Evolutionary conservation across 441 rosid genomes (phyloP).

Genomic region (Cnidoscolus chayamansa): DNA sequence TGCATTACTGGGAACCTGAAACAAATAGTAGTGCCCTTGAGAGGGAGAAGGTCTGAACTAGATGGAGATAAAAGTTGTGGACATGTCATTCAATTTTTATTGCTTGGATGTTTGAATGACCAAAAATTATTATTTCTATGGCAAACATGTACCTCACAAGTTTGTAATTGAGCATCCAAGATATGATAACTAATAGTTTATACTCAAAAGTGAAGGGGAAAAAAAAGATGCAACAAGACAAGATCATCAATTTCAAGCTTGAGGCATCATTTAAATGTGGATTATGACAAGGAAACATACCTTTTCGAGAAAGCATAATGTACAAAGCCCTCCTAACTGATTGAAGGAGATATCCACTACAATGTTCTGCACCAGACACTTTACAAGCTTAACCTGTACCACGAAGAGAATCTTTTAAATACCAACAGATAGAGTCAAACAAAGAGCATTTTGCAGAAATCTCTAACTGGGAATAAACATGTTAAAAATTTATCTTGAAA

Average conservation of each 20-base stretch:
- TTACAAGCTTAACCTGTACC: conserved; percentile 89
- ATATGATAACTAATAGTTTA: not conserved
- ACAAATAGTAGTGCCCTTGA: not conserved
- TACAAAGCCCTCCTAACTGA: conserved; percentile 84
- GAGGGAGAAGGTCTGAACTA: not conserved
- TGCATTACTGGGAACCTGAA: not conserved
- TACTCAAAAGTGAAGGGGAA: not conserved
- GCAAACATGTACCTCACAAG: not conserved
- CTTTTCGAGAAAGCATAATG: conserved; percentile 88
- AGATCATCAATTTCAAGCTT: not conserved
- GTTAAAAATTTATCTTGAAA: not conserved
- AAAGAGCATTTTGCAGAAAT: not conserved
- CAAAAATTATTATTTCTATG: not conserved
- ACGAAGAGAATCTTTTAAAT: conserved; percentile 7
- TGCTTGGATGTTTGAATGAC: not conserved
- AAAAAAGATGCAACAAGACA: not conserved
- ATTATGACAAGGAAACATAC: conserved; percentile 30
- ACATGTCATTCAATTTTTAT: not conserved
- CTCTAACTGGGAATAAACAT: too few species aligned
- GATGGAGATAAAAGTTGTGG: not conserved
- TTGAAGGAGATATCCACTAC: conserved; percentile 92
- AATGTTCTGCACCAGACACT: conserved; percentile 79
- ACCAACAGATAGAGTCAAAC: not conserved
- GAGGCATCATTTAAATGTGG: not conserved
- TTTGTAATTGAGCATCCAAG: not conserved